Evolutionary conservation across 129 eudicot genomes (phyloP), one percentile per base, ranked within the genome.

Genomic region (Apium graveolens): DNA sequence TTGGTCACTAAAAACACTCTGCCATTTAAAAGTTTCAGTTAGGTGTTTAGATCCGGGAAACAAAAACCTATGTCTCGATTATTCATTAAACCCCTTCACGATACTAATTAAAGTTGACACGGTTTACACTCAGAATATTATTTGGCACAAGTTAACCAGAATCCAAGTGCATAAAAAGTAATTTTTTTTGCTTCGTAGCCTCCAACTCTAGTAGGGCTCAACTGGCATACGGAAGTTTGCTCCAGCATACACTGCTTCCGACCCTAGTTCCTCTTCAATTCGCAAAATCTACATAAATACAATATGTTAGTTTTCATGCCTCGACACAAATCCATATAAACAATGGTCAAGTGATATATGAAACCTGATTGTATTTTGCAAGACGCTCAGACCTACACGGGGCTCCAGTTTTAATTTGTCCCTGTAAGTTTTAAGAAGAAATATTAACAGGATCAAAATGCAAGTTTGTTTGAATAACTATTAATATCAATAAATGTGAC

Each of bases 311-410:
- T 66, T 31, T 66, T 66, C 20, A 66, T 32, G 11, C 39, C 77
- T 34, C 41, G 44, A 8, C 11, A 45, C 16, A 66, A 9, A 46
- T 44, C 4, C 14, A 38, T 29, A 42, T 42, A n/a, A 42, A 53
- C 4, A 16, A 29, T 66, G 1, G 60, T 68, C 35, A 71, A 3
- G 26, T 18, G 21, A 13, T 13, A 37, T 68, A 39, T 44, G 53
- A 74, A 6, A 90, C 97, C 96, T 94, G 97, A 78, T 89, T 89
- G 88, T 91, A 89, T 80, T 91, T 90, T 45, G 96, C 97, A 71
- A 91, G 91, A 78, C 96, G 96, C 85, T 90, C 98, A n/a, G 98
- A 93, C 81, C 98, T 89, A 85, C 98, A 93, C n/a, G 97, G 98
- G 48, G 98, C 98, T 80, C 98, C 98, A 21, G 98, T 93, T 90